Evolutionary conservation across 225 moss, liverwort and hornwort genomes (phyloP).

Genomic region (Lunularia cruciata): DNA sequence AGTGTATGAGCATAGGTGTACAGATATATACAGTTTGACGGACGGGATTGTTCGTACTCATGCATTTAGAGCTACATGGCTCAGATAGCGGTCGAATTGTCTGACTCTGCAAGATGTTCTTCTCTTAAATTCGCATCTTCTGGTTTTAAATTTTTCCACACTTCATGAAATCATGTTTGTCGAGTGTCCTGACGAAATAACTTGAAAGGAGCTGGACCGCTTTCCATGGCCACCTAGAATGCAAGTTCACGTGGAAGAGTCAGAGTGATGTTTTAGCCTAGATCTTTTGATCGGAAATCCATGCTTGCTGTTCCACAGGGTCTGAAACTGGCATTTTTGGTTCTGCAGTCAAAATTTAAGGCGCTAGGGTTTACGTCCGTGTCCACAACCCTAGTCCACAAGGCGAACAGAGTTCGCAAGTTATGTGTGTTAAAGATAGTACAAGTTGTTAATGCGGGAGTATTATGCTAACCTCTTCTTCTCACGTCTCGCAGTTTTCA

Average conservation of each 20-base stretch:
- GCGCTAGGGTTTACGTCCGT: neutral
- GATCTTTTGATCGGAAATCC: too few species aligned
- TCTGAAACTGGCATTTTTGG: neutral
- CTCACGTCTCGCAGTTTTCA: slow-evolving; percentile 26
- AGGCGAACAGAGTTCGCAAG: neutral
- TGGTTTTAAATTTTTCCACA: neutral
- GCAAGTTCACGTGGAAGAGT: neutral
- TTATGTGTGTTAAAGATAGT: too few species aligned
- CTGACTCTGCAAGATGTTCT: neutral
- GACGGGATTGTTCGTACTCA: neutral
- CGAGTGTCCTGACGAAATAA: neutral
- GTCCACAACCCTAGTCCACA: neutral
- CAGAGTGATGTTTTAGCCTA: neutral
- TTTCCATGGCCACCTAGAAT: neutral
- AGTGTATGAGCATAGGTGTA: neutral
- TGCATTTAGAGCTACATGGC: neutral
- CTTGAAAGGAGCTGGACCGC: neutral
- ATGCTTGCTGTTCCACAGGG: neutral
- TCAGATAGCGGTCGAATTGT: neutral
- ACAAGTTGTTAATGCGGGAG: neutral
- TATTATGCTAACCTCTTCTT: neutral
- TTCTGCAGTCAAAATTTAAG: neutral
- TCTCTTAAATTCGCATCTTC: neutral
- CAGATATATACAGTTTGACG: neutral
- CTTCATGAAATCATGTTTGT: neutral